Conservation (phyloP, 176 grass and related monocot species). For the Poa pratensis region DNA sequence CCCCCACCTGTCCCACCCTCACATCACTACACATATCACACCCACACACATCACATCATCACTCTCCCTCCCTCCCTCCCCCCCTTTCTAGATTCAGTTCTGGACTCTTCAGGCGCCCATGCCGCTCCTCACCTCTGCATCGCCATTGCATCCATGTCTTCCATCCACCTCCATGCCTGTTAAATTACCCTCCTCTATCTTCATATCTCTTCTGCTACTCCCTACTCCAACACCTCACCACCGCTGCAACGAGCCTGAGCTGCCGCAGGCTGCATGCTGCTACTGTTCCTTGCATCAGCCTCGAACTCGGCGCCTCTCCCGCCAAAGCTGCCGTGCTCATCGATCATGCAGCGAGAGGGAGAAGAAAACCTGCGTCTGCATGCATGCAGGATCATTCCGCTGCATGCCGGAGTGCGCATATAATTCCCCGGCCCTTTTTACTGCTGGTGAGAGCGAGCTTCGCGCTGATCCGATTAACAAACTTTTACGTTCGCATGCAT, state of each 20-base stretch:
- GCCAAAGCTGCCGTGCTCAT: background rate
- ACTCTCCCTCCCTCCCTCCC: too few relatives aligned
- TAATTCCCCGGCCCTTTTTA: background rate
- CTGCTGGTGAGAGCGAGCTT: background rate
- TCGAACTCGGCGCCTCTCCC: conserved; percentile 47
- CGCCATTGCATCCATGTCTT: conserved; percentile 21
- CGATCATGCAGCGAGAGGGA: conserved; percentile 7
- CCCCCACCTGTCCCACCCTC: conserved; percentile 22
- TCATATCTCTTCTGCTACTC: background rate
- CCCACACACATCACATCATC: conserved; percentile 41
- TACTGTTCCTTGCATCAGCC: conserved; percentile 62
- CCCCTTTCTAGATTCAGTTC: conserved; percentile 42
- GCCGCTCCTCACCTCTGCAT: conserved; percentile 32
- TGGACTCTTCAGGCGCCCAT: conserved; percentile 45
- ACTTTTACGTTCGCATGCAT: background rate
- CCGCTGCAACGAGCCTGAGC: background rate
- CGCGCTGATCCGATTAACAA: conserved; percentile 24
- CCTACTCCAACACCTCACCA: background rate
- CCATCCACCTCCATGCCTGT: conserved; percentile 57
- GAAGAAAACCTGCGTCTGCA: background rate
- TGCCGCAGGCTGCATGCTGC: background rate
- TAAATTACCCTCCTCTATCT: conserved; percentile 37
- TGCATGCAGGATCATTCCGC: conserved; percentile 44
- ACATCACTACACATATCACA: background rate
- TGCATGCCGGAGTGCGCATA: background rate